Base-by-base conservation (phyloP, 2,329 filamentous ascomycete species). In the Coleophoma crateriformis region DNA sequence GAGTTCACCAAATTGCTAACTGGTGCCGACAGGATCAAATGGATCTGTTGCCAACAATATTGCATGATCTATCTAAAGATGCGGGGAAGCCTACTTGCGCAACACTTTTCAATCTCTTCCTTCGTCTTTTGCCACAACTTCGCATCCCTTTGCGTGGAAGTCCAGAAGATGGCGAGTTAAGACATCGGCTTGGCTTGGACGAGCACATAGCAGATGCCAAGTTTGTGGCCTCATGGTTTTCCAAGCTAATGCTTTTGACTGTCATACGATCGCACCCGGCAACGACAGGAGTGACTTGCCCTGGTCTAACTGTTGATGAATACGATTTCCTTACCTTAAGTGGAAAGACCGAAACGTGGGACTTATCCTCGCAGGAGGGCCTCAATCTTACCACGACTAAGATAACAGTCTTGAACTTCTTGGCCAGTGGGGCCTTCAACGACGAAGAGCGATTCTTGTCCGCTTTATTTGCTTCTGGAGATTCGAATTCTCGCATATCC, bases 381-480 rank as follows among this genome's bases (percentile, higher is more conserved):
- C 67, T 89, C 47, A 87, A 84, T 57, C 67, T 91, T 34, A 74
- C 79, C 1, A 81, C 88, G 58, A 84, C 84, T 4, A 90, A 91
- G 62, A 76, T 82, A 4, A 79, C 83, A 43, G 81, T 82, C 5
- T 76, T 86, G 5, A 81, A 76, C 19, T 83, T 97, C 48, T 71
- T 99, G 17, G 83, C 87, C 3, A 96, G 89, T 61, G 90, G 89
- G 4, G 84, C 91, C 7, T 97, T 99, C 67, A 84, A 74, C 0
- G 90, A 96, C 53, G 70, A 82, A 1, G 88, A 97, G 62, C 84
- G 90, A 33, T 90, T 96, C 59, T 67, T 96, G 12, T 87, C 92
- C 0, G 87, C 90, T 1, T 69, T 97, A 1, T 90, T 88, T 64
- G 90, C 91, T 5, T 85, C 90, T 22, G 85, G 90, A 0, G 91